A percentile compares a stretch with the other conserved stretches of the same genome.
Evolutionary conservation across 1,284 basidiomycete genomes (phyloP).

Genomic region (Rugiboletus extremiorientalis): DNA sequence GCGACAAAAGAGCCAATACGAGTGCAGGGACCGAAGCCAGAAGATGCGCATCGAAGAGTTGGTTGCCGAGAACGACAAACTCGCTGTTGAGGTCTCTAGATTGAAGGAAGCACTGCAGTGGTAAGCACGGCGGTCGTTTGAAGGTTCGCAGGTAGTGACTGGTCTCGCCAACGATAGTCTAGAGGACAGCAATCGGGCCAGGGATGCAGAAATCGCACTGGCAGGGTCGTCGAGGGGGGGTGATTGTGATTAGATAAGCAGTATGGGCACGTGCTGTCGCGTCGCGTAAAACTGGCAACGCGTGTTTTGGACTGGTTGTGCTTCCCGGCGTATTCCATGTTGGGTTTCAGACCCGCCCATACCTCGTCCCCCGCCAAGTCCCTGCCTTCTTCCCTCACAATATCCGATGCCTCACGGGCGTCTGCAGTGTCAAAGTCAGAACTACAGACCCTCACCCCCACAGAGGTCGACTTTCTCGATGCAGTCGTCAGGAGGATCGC

Average conservation of each 20-base stretch:
- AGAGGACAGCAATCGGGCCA: slow-evolving; percentile 2
- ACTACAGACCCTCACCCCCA: slow-evolving; percentile 52
- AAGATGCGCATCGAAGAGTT: slow-evolving; percentile 26
- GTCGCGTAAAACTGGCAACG: slow-evolving; percentile 25
- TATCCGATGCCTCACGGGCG: slow-evolving; percentile 47
- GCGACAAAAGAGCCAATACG: slow-evolving; percentile 26
- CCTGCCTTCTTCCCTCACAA: slow-evolving; percentile 9
- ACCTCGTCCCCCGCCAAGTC: slow-evolving; percentile 35
- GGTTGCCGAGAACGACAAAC: slow-evolving; percentile 19
- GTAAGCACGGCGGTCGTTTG: slow-evolving; percentile 11
- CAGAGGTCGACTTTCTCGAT: slow-evolving; percentile 71
- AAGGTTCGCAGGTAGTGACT: background rate
- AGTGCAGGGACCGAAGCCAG: slow-evolving; percentile 25
- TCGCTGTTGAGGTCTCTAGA: slow-evolving; percentile 15
- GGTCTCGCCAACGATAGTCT: slow-evolving; percentile 2
- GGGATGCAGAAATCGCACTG: slow-evolving; percentile 6
- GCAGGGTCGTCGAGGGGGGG: background rate
- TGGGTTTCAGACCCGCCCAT: slow-evolving; percentile 30
- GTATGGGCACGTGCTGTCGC: slow-evolving; percentile 27
- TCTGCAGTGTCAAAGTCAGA: slow-evolving; percentile 52
- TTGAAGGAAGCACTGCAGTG: slow-evolving; percentile 13
- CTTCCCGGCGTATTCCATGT: slow-evolving; percentile 18
- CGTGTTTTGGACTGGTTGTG: slow-evolving; percentile 2
- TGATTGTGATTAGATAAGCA: slow-evolving; percentile 27
- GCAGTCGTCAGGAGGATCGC: slow-evolving; percentile 67